phyloP scores from a whole-genome alignment of 176 grass and related monocot species.

The Phoenix roebelenii region DNA sequence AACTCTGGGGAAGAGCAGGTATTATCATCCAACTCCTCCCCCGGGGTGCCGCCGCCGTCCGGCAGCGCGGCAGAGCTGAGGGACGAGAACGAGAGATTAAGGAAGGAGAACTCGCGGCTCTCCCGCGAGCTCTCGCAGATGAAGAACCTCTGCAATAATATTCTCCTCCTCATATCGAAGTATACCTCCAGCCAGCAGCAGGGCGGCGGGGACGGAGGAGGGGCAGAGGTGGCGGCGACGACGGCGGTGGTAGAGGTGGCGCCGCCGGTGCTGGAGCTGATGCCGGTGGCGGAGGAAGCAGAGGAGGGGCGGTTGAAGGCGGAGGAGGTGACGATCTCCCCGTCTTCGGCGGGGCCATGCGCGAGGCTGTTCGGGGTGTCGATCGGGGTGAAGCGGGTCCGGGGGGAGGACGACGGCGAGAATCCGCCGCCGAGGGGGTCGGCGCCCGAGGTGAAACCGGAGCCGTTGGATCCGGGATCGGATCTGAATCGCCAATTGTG shows the following conservation, averaged over 20 bases:
- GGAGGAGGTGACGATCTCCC: too few relatives aligned
- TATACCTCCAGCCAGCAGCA: too few relatives aligned
- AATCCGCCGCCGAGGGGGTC: not conserved
- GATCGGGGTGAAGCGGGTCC: too few relatives aligned
- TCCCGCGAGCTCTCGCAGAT: constrained; percentile 7
- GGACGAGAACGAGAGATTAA: constrained; percentile 10
- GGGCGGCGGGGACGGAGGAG: too few relatives aligned
- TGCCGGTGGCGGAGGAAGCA: not conserved
- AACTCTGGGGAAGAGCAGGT: constrained; percentile 14
- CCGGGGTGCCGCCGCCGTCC: not conserved
- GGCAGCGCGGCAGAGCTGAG: not conserved
- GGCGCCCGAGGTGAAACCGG: constrained; percentile 3
- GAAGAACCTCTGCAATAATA: constrained; percentile 4
- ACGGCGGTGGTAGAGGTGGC: too few relatives aligned
- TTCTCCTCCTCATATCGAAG: too few relatives aligned
- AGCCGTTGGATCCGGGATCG: not conserved
- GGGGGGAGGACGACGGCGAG: not conserved
- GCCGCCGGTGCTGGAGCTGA: too few relatives aligned
- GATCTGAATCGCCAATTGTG: not conserved
- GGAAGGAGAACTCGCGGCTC: constrained; percentile 11
- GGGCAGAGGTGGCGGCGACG: too few relatives aligned
- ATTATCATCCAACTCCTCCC: constrained; percentile 6
- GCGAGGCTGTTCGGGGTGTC: too few relatives aligned
- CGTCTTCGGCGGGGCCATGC: too few relatives aligned
- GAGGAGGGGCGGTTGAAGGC: not conserved